A percentile compares a stretch with the other conserved stretches of the same genome.
These are phyloP conservation scores for Yamadazyma epiphylla DNA, from an alignment of 1,139 yeast species.

Conservation along the genomic window DNA sequence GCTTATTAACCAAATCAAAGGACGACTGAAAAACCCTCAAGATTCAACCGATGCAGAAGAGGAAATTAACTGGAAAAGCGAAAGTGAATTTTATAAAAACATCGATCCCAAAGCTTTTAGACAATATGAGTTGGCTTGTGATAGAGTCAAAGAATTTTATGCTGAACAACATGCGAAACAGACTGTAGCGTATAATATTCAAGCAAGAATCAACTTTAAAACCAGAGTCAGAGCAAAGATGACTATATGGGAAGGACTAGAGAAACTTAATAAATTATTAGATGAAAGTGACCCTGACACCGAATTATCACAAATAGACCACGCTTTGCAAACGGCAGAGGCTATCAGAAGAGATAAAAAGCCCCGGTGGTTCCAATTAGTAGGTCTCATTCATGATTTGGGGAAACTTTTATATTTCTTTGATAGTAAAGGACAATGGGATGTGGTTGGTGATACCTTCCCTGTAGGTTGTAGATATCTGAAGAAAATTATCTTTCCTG, in stretches of 20 bases:
- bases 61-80: conserved; percentile 19
- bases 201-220: conserved; percentile 68
- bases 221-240: conserved; percentile 61
- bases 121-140: conserved; percentile 69
- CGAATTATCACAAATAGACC: conserved; percentile 70
- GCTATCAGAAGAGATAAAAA: conserved; percentile 64
- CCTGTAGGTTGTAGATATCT: conserved; percentile 71
- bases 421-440: conserved; percentile 77
- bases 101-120: conserved; percentile 48
- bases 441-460: conserved; percentile 78
- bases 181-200: conserved; percentile 69
- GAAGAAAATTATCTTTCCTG: conserved; percentile 57
- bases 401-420: conserved; percentile 68
- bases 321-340: conserved; percentile 74
- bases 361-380: conserved; percentile 75
- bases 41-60: conserved; percentile 5
- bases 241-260: conserved; percentile 72
- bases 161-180: conserved; percentile 68
- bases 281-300: conserved; percentile 79
- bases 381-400: conserved; percentile 67
- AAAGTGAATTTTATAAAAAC: conserved; percentile 30
- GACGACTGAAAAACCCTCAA: conserved; percentile 9
- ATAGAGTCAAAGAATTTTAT: conserved; percentile 63
- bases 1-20: conserved; percentile 27
- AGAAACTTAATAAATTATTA: conserved; percentile 55